Evolutionary conservation across 106 monocot species (phyloP).

Genomic region (Dioscorea zingiberensis): DNA sequence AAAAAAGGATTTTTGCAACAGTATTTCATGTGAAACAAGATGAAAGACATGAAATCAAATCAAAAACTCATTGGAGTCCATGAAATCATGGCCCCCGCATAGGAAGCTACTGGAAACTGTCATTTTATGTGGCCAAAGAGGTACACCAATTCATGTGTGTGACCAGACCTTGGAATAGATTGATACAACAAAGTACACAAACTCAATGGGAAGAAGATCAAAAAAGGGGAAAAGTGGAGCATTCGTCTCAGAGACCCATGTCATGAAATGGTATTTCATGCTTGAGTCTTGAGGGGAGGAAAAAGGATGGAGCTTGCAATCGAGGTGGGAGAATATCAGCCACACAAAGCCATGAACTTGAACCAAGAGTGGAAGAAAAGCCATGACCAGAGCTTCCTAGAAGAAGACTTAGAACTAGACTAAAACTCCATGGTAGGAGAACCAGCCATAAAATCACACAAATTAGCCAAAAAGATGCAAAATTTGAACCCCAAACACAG

Average conservation of each 20-base stretch:
- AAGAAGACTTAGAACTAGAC: too few relatives aligned
- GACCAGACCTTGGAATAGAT: not conserved
- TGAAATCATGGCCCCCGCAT: not conserved
- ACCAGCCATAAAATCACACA: constrained; percentile 1
- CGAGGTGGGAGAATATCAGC: too few relatives aligned
- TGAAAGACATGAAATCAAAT: constrained; percentile 6
- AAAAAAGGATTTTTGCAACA: constrained; percentile 15
- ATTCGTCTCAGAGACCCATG: constrained; percentile 1
- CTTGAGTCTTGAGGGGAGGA: too few relatives aligned
- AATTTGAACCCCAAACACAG: not conserved
- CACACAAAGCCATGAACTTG: too few relatives aligned
- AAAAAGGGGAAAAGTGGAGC: not conserved
- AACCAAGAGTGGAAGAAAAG: not conserved
- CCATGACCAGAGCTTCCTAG: not conserved
- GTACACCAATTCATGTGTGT: not conserved
- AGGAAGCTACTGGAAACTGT: constrained; percentile 23
- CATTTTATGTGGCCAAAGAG: constrained; percentile 57
- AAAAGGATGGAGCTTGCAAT: too few relatives aligned
- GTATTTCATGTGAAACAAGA: constrained; percentile 50
- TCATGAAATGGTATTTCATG: constrained; percentile 13
- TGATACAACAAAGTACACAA: not conserved
- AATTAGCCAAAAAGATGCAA: not conserved
- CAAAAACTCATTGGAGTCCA: not conserved
- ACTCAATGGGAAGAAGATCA: not conserved
- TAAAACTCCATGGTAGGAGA: too few relatives aligned